Evolutionary conservation across 176 grass and related monocot genomes (phyloP).

Genomic region (Carex kokanica): DNA sequence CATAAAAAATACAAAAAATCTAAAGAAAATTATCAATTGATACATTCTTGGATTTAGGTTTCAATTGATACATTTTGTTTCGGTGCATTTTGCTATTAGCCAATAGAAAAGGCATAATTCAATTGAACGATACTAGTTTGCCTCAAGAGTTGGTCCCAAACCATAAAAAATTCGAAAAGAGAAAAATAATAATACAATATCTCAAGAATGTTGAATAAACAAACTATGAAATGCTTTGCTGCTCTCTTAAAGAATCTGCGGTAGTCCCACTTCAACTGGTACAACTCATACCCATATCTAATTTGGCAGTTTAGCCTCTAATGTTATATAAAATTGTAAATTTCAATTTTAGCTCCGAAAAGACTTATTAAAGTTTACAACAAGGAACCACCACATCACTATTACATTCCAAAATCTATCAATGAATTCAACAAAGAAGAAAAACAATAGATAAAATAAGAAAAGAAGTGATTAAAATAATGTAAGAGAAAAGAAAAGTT

Average conservation of each 20-base stretch:
- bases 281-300: not conserved
- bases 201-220: not conserved
- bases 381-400: not conserved
- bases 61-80: too few relatives aligned
- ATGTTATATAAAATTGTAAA: not conserved
- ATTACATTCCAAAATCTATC: slow-evolving; percentile 20
- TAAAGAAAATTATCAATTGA: too few relatives aligned
- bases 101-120: not conserved
- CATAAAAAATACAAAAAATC: not conserved
- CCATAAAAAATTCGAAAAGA: too few relatives aligned
- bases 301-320: not conserved
- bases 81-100: not conserved
- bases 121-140: not conserved
- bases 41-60: too few relatives aligned
- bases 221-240: not conserved
- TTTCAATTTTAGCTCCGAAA: not conserved
- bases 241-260: not conserved
- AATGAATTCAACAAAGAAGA: not conserved
- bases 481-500: not conserved
- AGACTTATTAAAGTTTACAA: slow-evolving; percentile 24
- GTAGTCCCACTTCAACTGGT: not conserved
- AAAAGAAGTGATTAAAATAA: not conserved
- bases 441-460: not conserved
- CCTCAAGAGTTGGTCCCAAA: not conserved
- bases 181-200: too few relatives aligned